phyloP scores from a whole-genome alignment of 805 yeast genomes.

The Ogataea parapolymorpha region DNA sequence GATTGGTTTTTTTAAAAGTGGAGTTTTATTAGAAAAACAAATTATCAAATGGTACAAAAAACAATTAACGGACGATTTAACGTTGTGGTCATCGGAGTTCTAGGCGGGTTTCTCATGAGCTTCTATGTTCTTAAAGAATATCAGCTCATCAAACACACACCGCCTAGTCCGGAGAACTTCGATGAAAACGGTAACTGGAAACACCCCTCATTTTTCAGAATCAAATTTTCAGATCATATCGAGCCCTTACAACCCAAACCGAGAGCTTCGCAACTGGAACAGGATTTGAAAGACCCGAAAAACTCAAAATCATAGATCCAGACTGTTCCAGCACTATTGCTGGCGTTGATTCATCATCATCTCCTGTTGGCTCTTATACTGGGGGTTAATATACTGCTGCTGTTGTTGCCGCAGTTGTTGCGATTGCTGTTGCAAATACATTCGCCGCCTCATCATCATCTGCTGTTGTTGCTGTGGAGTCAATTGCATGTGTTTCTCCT shows the following conservation, averaged over 20 bases:
- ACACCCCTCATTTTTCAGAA: conserved; percentile 32
- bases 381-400: conserved; percentile 17
- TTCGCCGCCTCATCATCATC: conserved; percentile 21
- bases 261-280: conserved; percentile 22
- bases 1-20: conserved; percentile 1
- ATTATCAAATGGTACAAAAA: conserved; percentile 15
- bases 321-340: conserved; percentile 2
- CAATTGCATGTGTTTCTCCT: conserved; percentile 20
- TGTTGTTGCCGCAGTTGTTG: conserved; percentile 24
- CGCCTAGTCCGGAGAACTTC: conserved; percentile 37
- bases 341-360: conserved; percentile 24
- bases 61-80: conserved; percentile 30
- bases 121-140: conserved; percentile 31
- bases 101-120: conserved; percentile 28
- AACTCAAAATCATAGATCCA: too few relatives aligned
- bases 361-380: conserved; percentile 24
- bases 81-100: conserved; percentile 24
- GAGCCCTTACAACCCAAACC: conserved; percentile 39
- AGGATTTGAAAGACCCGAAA: too few relatives aligned
- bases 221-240: conserved; percentile 34
- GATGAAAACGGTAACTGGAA: conserved; percentile 40
- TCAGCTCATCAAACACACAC: conserved; percentile 38
- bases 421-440: conserved; percentile 22
- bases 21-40: conserved; percentile 1
- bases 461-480: conserved; percentile 25